Base-by-base conservation (phyloP, 345 rosid genomes). In the Carallia brachiata region DNA sequence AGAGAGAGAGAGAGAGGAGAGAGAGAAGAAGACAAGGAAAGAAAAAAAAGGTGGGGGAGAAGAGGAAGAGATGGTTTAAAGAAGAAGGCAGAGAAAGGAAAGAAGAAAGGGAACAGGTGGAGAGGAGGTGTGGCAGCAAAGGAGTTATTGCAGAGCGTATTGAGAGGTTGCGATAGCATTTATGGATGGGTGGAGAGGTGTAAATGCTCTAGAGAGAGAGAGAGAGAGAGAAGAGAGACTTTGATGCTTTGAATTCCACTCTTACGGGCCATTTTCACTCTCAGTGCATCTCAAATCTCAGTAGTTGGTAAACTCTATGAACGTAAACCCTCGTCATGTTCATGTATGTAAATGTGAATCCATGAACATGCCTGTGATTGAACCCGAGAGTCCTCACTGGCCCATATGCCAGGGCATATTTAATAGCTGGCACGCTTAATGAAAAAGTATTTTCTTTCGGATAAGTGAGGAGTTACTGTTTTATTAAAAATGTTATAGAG, bases 81-180 rank as follows among this genome's bases (percentile, higher is more conserved):
- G 63, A 70, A 52, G 72, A 6, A 30, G 74, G 72, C 6, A 30
- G 74, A 40, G 58, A 77, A 78, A 55, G 73, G 67, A 72, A 76
- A 74, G 73, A 75, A 30, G 70, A 36, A 71, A 63, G 44, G 73
- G 61, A 74, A 65, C 54, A 63, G 73, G 70, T 77, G 78, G 71
- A 72, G 75, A 79, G 60, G 85, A n/a, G n/a, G 68, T 76, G 80
- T 76, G 83, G 80, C 76, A 77, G 81, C 67, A 63, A 75, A 75
- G 84, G 85, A 91, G 91, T 91, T 80, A 89, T 81, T 89, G 91
- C 89, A 63, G 83, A n/a, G 87, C 74, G 80, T n/a, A n/a, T 79
- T 56, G 91, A 90, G 91, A 77, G 78, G 91, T 83, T 89, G 91
- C 77, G 68, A 80, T 56, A 31, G 88, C 90, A 93, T 91, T 93